These are phyloP conservation scores for Mycena maculata DNA, from an alignment of 768 basidiomycete genomes.

Conservation along the genomic window DNA sequence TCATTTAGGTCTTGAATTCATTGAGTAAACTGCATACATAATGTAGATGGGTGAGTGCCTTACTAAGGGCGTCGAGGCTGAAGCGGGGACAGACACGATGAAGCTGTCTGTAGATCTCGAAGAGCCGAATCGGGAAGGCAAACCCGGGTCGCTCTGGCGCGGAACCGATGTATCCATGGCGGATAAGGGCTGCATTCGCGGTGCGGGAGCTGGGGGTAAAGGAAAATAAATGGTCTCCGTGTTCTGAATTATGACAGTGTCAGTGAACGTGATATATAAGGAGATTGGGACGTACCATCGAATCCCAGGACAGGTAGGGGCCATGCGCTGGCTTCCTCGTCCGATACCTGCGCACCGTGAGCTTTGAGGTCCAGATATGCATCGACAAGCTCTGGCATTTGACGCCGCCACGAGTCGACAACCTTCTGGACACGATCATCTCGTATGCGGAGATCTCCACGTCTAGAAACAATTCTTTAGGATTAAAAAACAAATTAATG, in stretches of 20 bases:
- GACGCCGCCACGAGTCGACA: background rate
- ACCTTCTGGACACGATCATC: background rate
- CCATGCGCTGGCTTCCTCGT: background rate
- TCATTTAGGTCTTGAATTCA: too few relatives aligned
- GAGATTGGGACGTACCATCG: background rate
- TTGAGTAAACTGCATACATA: too few relatives aligned
- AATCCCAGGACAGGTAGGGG: background rate
- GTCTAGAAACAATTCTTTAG: background rate
- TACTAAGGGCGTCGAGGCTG: background rate
- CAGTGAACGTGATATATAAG: background rate
- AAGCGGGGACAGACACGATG: constrained; percentile 17
- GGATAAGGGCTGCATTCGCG: constrained; percentile 8
- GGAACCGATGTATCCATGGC: constrained; percentile 10
- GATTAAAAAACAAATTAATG: background rate
- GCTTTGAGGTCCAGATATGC: constrained; percentile 6
- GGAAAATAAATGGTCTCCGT: too few relatives aligned
- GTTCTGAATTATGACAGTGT: background rate
- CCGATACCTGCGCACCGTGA: background rate
- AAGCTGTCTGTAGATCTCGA: constrained; percentile 8
- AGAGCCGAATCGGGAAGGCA: background rate
- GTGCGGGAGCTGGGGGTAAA: background rate
- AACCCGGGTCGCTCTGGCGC: background rate
- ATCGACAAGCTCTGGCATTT: background rate
- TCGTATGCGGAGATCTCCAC: background rate
- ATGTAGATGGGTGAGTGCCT: background rate